Conservation (phyloP, 179 eudicot genomes). For the Corrigiola litoralis region DNA sequence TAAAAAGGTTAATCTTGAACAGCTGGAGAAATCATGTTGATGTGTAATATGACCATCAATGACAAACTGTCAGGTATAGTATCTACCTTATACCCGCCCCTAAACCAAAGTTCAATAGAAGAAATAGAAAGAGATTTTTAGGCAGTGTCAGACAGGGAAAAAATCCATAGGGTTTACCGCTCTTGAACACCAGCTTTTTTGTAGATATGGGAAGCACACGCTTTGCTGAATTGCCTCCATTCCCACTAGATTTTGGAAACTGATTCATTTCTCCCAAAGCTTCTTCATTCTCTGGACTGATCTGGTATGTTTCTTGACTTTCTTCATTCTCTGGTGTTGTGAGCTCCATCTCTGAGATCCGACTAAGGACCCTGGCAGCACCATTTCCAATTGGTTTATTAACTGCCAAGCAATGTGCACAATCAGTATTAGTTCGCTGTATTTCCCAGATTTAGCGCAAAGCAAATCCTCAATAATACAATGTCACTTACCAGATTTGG, state of each 20-base stretch:
- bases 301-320: too few species aligned
- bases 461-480: not conserved
- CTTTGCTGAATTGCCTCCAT: slow-evolving; percentile 8
- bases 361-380: not conserved
- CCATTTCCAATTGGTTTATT: slow-evolving; percentile 13
- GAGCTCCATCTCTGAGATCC: not conserved
- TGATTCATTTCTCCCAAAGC: not conserved
- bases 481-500: not conserved
- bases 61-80: too few species aligned
- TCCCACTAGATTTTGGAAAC: not conserved
- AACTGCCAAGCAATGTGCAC: slow-evolving; percentile 6
- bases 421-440: not conserved
- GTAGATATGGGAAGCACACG: slow-evolving; percentile 1
- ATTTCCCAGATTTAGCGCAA: not conserved
- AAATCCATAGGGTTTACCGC: slow-evolving; percentile 17
- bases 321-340: slow-evolving; percentile 1
- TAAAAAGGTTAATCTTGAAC: not conserved
- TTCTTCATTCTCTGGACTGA: slow-evolving; percentile 1
- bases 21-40: too few species aligned
- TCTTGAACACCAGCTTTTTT: not conserved
- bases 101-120: not conserved
- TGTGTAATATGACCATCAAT: too few species aligned
- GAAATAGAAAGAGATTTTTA: too few species aligned
- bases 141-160: too few species aligned
- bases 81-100: too few species aligned